Evolutionary conservation across 306 rosid genomes (phyloP).

Genomic region (Rosa lucieae): DNA sequence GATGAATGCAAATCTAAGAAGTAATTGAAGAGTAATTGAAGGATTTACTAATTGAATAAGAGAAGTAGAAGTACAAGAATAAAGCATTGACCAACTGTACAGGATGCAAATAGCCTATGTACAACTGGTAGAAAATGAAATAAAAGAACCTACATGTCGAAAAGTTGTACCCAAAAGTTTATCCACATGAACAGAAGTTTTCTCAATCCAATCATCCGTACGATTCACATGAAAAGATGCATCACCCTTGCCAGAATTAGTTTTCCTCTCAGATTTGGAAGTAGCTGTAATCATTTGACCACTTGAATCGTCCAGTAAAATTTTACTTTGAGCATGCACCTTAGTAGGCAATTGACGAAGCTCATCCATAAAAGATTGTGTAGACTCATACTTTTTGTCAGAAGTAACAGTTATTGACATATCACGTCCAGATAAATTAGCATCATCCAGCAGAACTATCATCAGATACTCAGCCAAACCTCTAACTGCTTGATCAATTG

Average conservation of each 20-base stretch:
- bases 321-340: slow-evolving; percentile 38
- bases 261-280: slow-evolving; percentile 39
- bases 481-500: slow-evolving; percentile 77
- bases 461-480: slow-evolving; percentile 82
- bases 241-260: slow-evolving; percentile 38
- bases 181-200: slow-evolving; percentile 61
- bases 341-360: slow-evolving; percentile 70
- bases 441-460: slow-evolving; percentile 81
- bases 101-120: neutral
- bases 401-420: slow-evolving; percentile 32
- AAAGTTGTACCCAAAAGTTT: slow-evolving; percentile 70
- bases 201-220: slow-evolving; percentile 76
- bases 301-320: slow-evolving; percentile 39
- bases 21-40: slow-evolving; percentile 31
- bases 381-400: slow-evolving; percentile 35
- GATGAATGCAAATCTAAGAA: slow-evolving; percentile 86
- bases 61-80: slow-evolving; percentile 4
- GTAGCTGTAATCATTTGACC: slow-evolving; percentile 32
- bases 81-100: neutral
- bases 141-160: slow-evolving; percentile 62
- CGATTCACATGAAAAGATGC: slow-evolving; percentile 71
- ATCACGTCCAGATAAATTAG: slow-evolving; percentile 47
- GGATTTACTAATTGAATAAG: slow-evolving; percentile 19
- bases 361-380: slow-evolving; percentile 62
- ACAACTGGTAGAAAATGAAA: slow-evolving; percentile 17